Percentiles rank a stretch among this genome's conserved stretches.
Conservation (phyloP, 306 rosid genomes). For the Gastrolobium bilobum region DNA sequence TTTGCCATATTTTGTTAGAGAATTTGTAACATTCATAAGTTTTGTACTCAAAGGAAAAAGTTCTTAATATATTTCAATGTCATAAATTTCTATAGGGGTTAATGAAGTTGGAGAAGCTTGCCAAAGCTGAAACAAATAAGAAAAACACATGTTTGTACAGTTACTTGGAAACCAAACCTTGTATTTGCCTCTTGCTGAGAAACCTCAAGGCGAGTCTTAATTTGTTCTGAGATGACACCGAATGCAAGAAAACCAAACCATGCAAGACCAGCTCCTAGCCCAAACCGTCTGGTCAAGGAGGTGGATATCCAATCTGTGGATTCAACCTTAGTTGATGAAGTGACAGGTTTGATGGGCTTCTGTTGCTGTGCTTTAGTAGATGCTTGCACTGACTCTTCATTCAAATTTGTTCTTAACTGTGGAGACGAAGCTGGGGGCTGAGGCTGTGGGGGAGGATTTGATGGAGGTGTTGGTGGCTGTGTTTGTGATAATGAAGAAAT, state of each 20-base stretch:
- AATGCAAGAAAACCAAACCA: conserved; percentile 89
- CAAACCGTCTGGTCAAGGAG: conserved; percentile 82
- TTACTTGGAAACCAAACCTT: conserved; percentile 57
- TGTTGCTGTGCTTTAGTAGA: conserved; percentile 57
- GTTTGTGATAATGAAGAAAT: conserved; percentile 70
- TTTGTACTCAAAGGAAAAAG: neutral
- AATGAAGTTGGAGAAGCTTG: no score
- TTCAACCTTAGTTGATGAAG: conserved; percentile 61
- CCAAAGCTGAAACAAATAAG: neutral
- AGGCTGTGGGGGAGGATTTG: conserved; percentile 61
- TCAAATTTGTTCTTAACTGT: conserved; percentile 54
- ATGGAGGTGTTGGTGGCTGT: conserved; percentile 61
- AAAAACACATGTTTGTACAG: neutral
- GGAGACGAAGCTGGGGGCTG: conserved; percentile 56
- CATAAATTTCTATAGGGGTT: neutral
- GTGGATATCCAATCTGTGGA: conserved; percentile 95
- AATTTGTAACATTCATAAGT: neutral
- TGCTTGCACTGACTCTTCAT: conserved; percentile 57
- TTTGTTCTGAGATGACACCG: conserved; percentile 92
- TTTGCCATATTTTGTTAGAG: neutral
- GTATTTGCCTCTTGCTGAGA: conserved; percentile 87
- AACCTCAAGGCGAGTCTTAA: conserved; percentile 93
- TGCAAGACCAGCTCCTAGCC: conserved; percentile 96
- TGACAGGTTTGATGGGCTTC: conserved; percentile 52
- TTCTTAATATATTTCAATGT: no score